A percentile compares a stretch with the other conserved stretches of the same genome.
These are phyloP conservation scores for Mucor irregularis DNA, from an alignment of 371 early-diverging fungal genomes.

Conservation along the genomic window DNA sequence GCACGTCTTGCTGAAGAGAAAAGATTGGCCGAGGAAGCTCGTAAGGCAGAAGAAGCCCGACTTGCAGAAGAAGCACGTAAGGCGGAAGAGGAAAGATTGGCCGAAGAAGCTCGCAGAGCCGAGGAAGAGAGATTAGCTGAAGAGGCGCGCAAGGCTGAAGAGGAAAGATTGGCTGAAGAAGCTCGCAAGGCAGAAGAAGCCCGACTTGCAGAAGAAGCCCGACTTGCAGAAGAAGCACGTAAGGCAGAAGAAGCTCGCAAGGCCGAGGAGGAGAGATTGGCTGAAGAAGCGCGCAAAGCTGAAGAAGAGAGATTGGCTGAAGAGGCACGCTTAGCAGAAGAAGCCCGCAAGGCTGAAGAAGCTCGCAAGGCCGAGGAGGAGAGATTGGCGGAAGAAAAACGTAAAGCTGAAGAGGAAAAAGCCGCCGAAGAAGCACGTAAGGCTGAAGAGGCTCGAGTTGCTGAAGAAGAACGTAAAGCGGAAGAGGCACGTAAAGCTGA, in stretches of 20 bases:
- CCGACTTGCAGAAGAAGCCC: background rate
- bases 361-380: background rate
- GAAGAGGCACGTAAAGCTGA: background rate
- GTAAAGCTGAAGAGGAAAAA: background rate
- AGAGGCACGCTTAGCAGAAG: background rate
- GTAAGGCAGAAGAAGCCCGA: background rate
- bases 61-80: constrained; percentile 4
- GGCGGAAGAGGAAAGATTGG: constrained; percentile 1
- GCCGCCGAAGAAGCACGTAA: background rate
- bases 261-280: background rate
- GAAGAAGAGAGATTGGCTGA: constrained; percentile 4
- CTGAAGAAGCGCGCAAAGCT: background rate
- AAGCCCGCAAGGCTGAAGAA: constrained; percentile 4
- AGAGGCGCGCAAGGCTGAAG: background rate
- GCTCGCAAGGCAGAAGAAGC: constrained; percentile 1
- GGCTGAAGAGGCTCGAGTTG: background rate
- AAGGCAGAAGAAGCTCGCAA: background rate
- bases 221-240: background rate
- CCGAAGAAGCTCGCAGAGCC: constrained; percentile 1
- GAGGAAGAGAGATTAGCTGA: background rate
- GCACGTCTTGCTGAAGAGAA: background rate
- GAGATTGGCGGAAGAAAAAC: constrained; percentile 1
- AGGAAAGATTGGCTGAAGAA: background rate
- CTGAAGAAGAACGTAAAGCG: background rate
- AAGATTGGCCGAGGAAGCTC: background rate